These are phyloP conservation scores for Pythium angustatum DNA, from an alignment of 352 stramenopile genomes.

Conservation along the genomic window DNA sequence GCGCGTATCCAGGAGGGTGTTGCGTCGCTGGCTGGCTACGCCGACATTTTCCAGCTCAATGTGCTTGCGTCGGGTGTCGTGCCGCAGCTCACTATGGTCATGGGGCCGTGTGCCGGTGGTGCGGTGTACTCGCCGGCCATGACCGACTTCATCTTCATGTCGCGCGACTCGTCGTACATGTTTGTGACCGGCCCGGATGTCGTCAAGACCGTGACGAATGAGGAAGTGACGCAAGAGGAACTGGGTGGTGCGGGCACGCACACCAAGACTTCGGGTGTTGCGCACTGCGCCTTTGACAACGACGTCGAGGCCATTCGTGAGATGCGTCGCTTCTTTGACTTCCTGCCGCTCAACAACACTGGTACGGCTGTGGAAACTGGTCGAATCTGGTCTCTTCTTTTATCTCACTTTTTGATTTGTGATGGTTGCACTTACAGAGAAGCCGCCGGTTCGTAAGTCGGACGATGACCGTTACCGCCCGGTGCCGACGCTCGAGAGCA, in stretches of 20 bases:
- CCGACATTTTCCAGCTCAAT: conserved; percentile 99
- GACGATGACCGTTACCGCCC: conserved; percentile 87
- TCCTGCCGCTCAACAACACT: conserved; percentile 94
- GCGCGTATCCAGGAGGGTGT: conserved; percentile 98
- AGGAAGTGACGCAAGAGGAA: conserved; percentile 94
- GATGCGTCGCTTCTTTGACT: conserved; percentile 95
- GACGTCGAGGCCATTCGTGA: conserved; percentile 94
- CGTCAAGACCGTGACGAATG: conserved; percentile 98
- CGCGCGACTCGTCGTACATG: conserved; percentile 96
- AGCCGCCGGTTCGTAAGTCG: conserved; percentile 72
- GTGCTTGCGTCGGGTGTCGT: conserved; percentile 94
- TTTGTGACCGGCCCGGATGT: conserved; percentile 99
- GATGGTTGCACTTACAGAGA: no score
- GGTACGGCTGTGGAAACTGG: conserved; percentile 31
- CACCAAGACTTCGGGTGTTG: conserved; percentile 94
- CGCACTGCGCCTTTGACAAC: conserved; percentile 96
- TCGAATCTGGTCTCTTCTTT: no score
- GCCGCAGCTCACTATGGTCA: conserved; percentile 97
- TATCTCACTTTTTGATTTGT: no score
- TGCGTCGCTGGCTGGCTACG: conserved; percentile 96
- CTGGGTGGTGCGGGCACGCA: conserved; percentile 95
- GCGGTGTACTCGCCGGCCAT: conserved; percentile 96
- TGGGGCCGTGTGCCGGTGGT: conserved; percentile 96
- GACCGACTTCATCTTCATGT: conserved; percentile 99
- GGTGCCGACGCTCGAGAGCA: conserved; percentile 88